These are phyloP conservation scores for Abelmoschus esculentus DNA, from an alignment of 345 rosid genomes.

Conservation along the genomic window DNA sequence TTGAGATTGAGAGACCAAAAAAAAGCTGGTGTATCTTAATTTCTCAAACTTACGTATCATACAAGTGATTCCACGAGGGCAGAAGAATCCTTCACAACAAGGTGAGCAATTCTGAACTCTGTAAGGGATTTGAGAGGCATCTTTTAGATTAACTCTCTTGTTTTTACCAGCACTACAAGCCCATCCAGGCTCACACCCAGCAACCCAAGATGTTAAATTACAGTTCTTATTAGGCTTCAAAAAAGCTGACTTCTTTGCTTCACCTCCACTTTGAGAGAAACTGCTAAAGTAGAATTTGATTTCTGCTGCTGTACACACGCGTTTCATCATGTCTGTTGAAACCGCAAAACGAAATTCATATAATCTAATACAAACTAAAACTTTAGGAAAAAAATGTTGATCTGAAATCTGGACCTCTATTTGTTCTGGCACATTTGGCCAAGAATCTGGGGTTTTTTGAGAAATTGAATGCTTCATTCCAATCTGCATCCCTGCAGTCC, in stretches of 20 bases:
- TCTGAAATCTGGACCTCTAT: slow-evolving; percentile 38
- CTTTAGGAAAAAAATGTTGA: not conserved
- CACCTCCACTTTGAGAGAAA: slow-evolving; percentile 24
- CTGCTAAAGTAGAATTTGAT: slow-evolving; percentile 64
- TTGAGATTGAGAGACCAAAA: no score
- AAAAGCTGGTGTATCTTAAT: not conserved
- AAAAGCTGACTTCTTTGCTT: slow-evolving; percentile 40
- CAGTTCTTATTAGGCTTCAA: slow-evolving; percentile 84
- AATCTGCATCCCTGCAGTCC: slow-evolving; percentile 62
- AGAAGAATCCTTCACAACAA: slow-evolving; percentile 95
- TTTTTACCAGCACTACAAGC: slow-evolving; percentile 52
- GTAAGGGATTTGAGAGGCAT: slow-evolving; percentile 48
- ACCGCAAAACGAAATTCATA: slow-evolving; percentile 8
- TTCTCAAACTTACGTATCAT: slow-evolving; percentile 78
- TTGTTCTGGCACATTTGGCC: slow-evolving; percentile 42
- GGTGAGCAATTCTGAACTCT: slow-evolving; percentile 46
- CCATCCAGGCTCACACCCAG: slow-evolving; percentile 99
- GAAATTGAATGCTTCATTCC: slow-evolving; percentile 84
- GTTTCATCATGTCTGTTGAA: slow-evolving; percentile 48
- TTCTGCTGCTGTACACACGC: slow-evolving; percentile 88
- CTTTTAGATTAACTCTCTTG: slow-evolving; percentile 41
- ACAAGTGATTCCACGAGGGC: slow-evolving; percentile 95
- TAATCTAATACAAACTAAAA: not conserved
- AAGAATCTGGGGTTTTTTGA: slow-evolving; percentile 51
- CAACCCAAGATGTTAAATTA: slow-evolving; percentile 73